These are phyloP conservation scores for Penicillium brevicompactum DNA, from an alignment of 2,329 filamentous ascomycete species.

Conservation along the genomic window DNA sequence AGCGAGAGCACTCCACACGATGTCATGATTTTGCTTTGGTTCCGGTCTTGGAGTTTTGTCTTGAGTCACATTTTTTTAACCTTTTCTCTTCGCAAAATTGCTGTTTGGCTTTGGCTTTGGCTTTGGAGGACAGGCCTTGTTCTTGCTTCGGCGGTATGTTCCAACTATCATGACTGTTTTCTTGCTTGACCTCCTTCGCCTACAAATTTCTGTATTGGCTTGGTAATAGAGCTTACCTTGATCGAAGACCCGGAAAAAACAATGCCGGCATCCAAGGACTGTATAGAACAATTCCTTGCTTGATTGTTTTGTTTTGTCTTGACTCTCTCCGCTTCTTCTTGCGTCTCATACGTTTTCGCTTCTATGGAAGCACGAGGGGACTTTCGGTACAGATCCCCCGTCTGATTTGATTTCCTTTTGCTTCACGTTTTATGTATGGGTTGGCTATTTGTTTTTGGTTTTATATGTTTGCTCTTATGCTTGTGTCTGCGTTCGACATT, in stretches of 20 bases:
- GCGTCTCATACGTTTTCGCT: constrained; percentile 5
- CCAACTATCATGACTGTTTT: constrained; percentile 4
- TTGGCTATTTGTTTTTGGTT: constrained; percentile 17
- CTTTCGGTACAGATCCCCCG: constrained; percentile 6
- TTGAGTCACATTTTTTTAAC: constrained; percentile 9
- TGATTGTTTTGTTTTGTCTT: not conserved
- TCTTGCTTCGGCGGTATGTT: constrained; percentile 1
- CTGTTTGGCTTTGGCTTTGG: constrained; percentile 1
- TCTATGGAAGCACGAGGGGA: not conserved
- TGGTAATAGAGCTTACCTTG: constrained; percentile 23
- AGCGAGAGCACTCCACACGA: constrained; percentile 25
- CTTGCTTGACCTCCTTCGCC: constrained; percentile 26
- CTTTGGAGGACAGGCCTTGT: not conserved
- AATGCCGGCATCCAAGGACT: constrained; percentile 13
- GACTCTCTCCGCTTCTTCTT: constrained; percentile 4
- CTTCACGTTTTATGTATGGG: constrained; percentile 19
- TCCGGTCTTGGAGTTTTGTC: constrained; percentile 21
- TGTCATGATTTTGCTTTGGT: constrained; percentile 28
- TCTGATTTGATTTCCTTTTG: constrained; percentile 4
- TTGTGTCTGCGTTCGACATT: constrained; percentile 10
- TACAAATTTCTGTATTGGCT: constrained; percentile 10
- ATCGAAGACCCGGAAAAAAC: constrained; percentile 9
- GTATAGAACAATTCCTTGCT: constrained; percentile 18
- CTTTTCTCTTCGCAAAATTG: constrained; percentile 13
- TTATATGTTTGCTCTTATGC: constrained; percentile 39